Base-by-base conservation (phyloP, 306 rosid species). In the Sophora flavescens region DNA sequence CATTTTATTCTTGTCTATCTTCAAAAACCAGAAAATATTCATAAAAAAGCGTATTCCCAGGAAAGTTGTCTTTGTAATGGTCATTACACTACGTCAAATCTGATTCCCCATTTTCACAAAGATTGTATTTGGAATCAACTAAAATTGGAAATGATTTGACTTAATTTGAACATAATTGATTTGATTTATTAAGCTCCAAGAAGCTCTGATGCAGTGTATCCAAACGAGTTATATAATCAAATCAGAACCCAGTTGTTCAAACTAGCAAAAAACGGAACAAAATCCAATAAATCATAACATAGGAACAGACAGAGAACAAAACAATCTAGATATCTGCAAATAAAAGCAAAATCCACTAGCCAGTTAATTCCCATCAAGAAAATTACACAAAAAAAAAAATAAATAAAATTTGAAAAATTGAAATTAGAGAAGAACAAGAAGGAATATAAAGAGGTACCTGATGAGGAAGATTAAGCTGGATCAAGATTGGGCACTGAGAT, bases 401-500 rank as follows among this genome's bases (percentile, higher is more conserved):
- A 4, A 68, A n/a, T n/a, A n/a, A n/a, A n/a, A n/a, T n/a, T n/a
- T 30, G 22, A 0, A n/a, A 69, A 18, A 9, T 51, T 52, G 35
- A 66, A 41, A 84, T 52, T 36, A 61, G 58, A 4, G 41, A 62
- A 28, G 32, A 32, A 45, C 6, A 32, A 7, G 6, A 35, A 32
- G 12, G 51, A 45, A 15, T 8, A 32, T 6, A 9, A 57, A 41
- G 32, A 5, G 33, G 30, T 57, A 88, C 98, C 96, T 81, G 91
- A 58, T 87, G 76, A 28, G 97, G 96, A 32, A 85, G 85, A 80
- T 71, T 84, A 42, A 90, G 76, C 14, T 73, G 81, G 80, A 88
- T 63, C 80, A 79, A 68, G 57, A 44, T 58, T 33, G 93, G 89
- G 60, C 96, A 93, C 83, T 87, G 97, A 82, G 89, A 91, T 82